phyloP scores from a whole-genome alignment of 1,284 basidiomycete species.

The Cutaneotrichosporon cyanovorans region DNA sequence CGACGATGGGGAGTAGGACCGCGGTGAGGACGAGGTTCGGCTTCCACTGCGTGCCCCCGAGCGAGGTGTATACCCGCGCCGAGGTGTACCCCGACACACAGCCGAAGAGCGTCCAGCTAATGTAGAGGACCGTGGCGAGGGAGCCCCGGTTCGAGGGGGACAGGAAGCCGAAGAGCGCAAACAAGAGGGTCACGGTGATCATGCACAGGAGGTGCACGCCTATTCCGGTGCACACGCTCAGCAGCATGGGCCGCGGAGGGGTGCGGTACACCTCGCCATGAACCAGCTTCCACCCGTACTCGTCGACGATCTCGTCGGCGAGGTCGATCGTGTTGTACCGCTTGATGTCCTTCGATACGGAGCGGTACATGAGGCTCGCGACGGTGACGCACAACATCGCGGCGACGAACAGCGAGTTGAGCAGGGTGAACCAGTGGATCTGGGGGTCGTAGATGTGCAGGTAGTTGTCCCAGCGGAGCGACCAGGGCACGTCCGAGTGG shows the following conservation, averaged over 20 bases:
- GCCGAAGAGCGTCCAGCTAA: conserved; percentile 92
- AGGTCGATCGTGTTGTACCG: conserved; percentile 95
- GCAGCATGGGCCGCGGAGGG: conserved; percentile 66
- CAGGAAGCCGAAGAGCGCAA: conserved; percentile 93
- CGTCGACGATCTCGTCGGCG: conserved; percentile 92
- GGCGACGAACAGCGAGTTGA: conserved; percentile 87
- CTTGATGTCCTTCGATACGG: conserved; percentile 82
- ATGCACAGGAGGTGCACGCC: conserved; percentile 84
- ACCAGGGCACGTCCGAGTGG: conserved; percentile 81
- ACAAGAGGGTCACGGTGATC: conserved; percentile 83
- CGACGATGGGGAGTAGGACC: conserved; percentile 72
- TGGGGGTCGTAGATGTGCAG: conserved; percentile 57
- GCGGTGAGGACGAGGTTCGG: conserved; percentile 84
- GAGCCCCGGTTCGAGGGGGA: conserved; percentile 93
- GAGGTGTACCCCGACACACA: conserved; percentile 87
- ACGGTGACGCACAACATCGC: conserved; percentile 88
- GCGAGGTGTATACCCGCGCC: conserved; percentile 69
- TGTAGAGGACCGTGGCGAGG: conserved; percentile 90
- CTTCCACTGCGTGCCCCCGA: conserved; percentile 72
- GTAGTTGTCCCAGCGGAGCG: conserved; percentile 85
- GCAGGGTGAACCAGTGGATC: conserved; percentile 72
- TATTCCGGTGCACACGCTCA: conserved; percentile 82
- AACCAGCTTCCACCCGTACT: conserved; percentile 90
- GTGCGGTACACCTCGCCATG: conserved; percentile 93
- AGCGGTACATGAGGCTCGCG: conserved; percentile 78